A percentile compares a stretch with the other conserved stretches of the same genome.
Evolutionary conservation across 2,329 filamentous ascomycete genomes (phyloP).

Genomic region (Dactylonectria macrodidyma): DNA sequence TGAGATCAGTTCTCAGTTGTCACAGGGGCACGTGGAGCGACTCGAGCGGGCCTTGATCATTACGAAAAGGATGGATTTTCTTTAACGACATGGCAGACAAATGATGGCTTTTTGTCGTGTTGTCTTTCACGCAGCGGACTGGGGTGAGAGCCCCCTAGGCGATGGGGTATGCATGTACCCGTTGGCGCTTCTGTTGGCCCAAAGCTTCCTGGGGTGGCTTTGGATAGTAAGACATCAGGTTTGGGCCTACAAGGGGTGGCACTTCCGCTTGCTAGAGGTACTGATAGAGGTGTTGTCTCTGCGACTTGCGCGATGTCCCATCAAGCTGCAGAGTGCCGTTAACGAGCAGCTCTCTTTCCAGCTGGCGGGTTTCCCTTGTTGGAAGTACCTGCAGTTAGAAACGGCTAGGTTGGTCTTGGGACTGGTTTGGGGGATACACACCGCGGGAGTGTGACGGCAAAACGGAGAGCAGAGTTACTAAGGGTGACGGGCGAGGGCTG

Average conservation of each 20-base stretch:
- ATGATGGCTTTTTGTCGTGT: slow-evolving; percentile 42
- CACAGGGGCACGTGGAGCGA: slow-evolving; percentile 46
- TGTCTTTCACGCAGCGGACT: slow-evolving; percentile 40
- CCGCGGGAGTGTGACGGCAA: slow-evolving; percentile 45
- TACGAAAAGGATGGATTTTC: background rate
- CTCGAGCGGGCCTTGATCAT: slow-evolving; percentile 34
- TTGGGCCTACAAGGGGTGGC: slow-evolving; percentile 16
- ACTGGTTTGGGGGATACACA: slow-evolving; percentile 38
- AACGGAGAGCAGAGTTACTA: slow-evolving; percentile 35
- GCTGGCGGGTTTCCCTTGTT: slow-evolving; percentile 21
- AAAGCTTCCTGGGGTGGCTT: slow-evolving; percentile 41
- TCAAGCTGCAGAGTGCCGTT: slow-evolving; percentile 11
- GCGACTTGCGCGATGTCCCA: slow-evolving; percentile 28
- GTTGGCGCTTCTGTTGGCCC: slow-evolving; percentile 41
- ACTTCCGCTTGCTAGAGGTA: slow-evolving; percentile 29
- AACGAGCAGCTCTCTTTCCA: slow-evolving; percentile 27
- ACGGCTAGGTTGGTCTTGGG: slow-evolving; percentile 32
- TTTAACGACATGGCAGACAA: slow-evolving; percentile 16
- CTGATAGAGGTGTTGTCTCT: slow-evolving; percentile 21
- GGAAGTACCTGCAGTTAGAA: slow-evolving; percentile 28
- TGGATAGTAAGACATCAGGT: slow-evolving; percentile 37
- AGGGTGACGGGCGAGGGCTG: slow-evolving; percentile 24
- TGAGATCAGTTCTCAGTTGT: slow-evolving; percentile 36
- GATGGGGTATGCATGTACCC: slow-evolving; percentile 47
- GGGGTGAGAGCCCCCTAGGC: slow-evolving; percentile 41